These are phyloP conservation scores for Gigaspora rosea DNA, from an alignment of 192 early-diverging fungal genomes.

Conservation along the genomic window DNA sequence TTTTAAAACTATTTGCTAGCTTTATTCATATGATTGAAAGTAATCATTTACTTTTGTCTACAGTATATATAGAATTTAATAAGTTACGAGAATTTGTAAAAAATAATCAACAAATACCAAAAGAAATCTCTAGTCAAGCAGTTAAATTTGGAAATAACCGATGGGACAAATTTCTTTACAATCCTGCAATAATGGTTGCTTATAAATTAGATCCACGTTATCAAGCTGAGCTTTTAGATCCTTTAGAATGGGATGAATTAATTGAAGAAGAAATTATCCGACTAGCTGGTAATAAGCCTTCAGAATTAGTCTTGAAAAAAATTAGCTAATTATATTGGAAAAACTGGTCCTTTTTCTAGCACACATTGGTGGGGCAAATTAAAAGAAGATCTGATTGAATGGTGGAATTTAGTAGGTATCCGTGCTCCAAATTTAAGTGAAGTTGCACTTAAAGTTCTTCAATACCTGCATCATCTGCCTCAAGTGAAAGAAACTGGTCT, in stretches of 20 bases:
- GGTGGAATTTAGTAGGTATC: no score
- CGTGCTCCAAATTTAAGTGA: no score
- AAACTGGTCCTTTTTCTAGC: no score
- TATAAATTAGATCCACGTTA: not conserved
- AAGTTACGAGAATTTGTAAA: not conserved
- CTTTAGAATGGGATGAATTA: not conserved
- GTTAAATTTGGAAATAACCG: not conserved
- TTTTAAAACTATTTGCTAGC: not conserved
- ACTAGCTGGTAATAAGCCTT: no score
- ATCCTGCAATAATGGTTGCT: not conserved
- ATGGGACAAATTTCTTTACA: not conserved
- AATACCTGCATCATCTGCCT: no score
- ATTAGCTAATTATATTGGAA: no score
- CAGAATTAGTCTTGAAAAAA: no score
- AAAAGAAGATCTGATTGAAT: no score
- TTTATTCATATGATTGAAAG: not conserved
- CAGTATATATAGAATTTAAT: not conserved
- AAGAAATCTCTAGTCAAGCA: not conserved
- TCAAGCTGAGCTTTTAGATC: not conserved
- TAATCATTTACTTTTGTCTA: not conserved
- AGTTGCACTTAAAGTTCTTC: no score
- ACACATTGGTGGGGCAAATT: no score
- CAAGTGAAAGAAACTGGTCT: no score
- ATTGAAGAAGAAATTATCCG: no score
- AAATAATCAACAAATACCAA: not conserved